Conservation (phyloP, 208 protist species). For the Zelonia costaricensis region DNA sequence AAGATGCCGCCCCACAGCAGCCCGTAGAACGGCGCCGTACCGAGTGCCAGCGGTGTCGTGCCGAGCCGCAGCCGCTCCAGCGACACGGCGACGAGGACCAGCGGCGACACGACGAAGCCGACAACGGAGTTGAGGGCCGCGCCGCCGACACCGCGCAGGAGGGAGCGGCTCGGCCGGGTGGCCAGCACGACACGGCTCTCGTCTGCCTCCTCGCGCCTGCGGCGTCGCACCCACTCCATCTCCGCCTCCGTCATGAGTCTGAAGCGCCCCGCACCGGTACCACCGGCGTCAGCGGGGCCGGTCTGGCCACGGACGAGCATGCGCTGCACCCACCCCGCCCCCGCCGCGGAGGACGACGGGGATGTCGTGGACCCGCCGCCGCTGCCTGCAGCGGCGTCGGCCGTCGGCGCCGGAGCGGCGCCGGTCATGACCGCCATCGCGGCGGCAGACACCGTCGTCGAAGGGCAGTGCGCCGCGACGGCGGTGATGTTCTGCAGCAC, state of each 20-base stretch:
- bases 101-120: conserved; percentile 49
- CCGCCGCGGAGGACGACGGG: neutral
- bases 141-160: conserved; percentile 54
- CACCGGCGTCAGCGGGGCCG: neutral
- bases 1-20: conserved; percentile 63
- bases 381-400: neutral
- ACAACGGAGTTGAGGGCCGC: conserved; percentile 51
- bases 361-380: neutral
- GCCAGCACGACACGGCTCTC: conserved; percentile 73
- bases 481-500: conserved; percentile 74
- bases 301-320: conserved; percentile 13
- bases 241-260: conserved; percentile 71
- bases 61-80: conserved; percentile 54
- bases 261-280: conserved; percentile 25
- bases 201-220: conserved; percentile 58
- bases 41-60: conserved; percentile 16
- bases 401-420: neutral
- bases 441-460: conserved; percentile 29
- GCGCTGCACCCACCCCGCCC: conserved; percentile 5
- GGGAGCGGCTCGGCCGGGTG: conserved; percentile 50
- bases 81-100: conserved; percentile 67
- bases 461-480: conserved; percentile 60
- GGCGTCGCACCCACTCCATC: conserved; percentile 56
- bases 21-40: conserved; percentile 49
- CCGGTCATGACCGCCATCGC: conserved; percentile 24